Base-by-base conservation (phyloP, 345 rosid species). In the Brassica nigra region DNA sequence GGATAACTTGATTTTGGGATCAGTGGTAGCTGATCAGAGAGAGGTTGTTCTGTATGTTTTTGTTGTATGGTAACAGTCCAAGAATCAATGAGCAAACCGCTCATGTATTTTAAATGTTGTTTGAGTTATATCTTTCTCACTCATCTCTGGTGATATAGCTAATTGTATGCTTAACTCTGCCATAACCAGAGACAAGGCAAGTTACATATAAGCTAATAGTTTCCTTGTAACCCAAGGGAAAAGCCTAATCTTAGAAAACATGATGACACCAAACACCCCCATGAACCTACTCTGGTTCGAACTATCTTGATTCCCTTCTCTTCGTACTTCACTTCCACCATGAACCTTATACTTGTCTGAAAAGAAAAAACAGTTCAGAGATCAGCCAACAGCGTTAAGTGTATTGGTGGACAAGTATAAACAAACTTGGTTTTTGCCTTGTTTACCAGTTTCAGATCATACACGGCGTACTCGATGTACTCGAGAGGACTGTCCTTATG, bases 381-480 rank as follows among this genome's bases (percentile, higher is more conserved):
- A 28, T 29, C 31, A 54, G 12, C 3, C 5, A 4, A 33, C 37
- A 15, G 14, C 18, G 1, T 3, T 0, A 54, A 11, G 4, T 36
- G 33, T 5, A 18, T 11, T 14, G 7, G 1, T 4, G 34, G 29
- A 23, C 36, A 36, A 15, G 3, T 2, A 27, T 0, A n/a, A 8
- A 69, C 20, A 8, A 5, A 15, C 2, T 4, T 4, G 4, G 3
- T 23, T 10, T 27, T 29, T 8, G 3, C 47, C 1, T 1, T 20
- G 16, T 3, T 30, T 68, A 89, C 99, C 92, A 85, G 90, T 81
- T 88, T 87, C 0, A 90, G 93, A 61, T 93, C 93, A 68, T 89
- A 91, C 28, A 93, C 93, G 0, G 93, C 91, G 6, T 91, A 89
- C 73, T 90, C 96, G n/a, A 88, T 90, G 81, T 86, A 93, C 77